These are phyloP conservation scores for Barbarea vulgaris DNA, from an alignment of 345 rosid genomes.

Conservation along the genomic window DNA sequence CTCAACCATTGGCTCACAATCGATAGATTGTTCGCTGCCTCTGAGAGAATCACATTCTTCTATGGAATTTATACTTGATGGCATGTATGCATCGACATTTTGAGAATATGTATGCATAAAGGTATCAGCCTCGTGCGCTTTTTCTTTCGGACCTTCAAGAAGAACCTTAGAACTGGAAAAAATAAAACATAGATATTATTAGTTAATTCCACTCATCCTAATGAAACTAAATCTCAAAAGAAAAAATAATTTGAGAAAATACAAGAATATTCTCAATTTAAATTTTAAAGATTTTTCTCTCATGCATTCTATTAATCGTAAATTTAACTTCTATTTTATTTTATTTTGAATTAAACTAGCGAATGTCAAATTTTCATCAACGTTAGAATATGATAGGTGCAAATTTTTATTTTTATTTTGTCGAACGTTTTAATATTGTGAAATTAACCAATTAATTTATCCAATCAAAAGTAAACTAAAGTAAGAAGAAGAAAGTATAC, in stretches of 20 bases:
- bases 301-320: too few species aligned
- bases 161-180: constrained; percentile 30
- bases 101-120: not conserved
- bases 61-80: not conserved
- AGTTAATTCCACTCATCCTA: not conserved
- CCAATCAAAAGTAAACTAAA: not conserved
- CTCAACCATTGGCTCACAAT: constrained; percentile 57
- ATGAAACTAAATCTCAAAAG: too few species aligned
- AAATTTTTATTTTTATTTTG: too few species aligned
- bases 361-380: too few species aligned
- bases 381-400: too few species aligned
- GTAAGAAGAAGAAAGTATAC: constrained; percentile 31
- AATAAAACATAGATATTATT: not conserved
- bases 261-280: too few species aligned
- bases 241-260: too few species aligned
- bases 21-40: not conserved
- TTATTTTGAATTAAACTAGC: too few species aligned
- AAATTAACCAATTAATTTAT: not conserved
- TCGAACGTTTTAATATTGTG: not conserved
- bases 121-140: not conserved
- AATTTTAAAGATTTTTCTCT: too few species aligned
- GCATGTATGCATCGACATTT: not conserved
- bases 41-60: constrained; percentile 19
- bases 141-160: constrained; percentile 28
- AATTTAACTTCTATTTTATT: too few species aligned